Evolutionary conservation across 1,284 basidiomycete species (phyloP).

Genomic region (Sanghuangporus sanghuang): DNA sequence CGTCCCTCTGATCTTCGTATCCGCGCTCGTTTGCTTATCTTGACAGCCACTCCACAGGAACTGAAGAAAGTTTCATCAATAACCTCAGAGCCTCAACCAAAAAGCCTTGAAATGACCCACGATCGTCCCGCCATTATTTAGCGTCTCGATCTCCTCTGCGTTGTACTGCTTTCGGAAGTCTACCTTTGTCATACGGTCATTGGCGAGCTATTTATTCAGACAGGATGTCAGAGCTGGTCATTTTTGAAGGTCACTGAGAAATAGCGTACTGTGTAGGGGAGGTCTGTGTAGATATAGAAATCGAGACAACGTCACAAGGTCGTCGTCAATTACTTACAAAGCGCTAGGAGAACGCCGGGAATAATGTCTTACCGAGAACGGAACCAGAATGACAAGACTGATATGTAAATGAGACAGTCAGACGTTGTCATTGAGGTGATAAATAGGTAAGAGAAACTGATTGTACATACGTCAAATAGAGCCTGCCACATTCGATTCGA

Average conservation of each 20-base stretch:
- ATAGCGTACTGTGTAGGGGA: constrained; percentile 32
- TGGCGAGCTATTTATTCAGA: neutral
- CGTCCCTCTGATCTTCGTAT: constrained; percentile 73
- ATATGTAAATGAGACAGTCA: neutral
- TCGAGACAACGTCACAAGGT: neutral
- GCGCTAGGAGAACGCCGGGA: neutral
- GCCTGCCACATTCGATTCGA: neutral
- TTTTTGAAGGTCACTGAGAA: neutral
- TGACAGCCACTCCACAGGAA: constrained; percentile 89
- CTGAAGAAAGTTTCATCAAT: constrained; percentile 23
- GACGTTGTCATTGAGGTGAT: neutral
- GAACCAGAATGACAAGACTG: constrained; percentile 43
- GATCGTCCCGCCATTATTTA: constrained; percentile 3
- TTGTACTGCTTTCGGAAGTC: neutral
- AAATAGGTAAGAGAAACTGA: neutral
- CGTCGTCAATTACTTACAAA: no score
- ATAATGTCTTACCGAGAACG: constrained; percentile 31
- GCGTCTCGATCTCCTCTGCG: neutral
- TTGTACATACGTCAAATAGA: neutral
- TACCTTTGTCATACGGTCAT: neutral
- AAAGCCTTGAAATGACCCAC: neutral
- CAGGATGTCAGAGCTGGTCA: neutral
- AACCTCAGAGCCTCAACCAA: neutral
- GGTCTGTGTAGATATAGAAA: constrained; percentile 24
- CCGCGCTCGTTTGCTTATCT: constrained; percentile 90